Base-by-base conservation (phyloP, 2,329 filamentous ascomycete species). In the Thelonectria discophora region DNA sequence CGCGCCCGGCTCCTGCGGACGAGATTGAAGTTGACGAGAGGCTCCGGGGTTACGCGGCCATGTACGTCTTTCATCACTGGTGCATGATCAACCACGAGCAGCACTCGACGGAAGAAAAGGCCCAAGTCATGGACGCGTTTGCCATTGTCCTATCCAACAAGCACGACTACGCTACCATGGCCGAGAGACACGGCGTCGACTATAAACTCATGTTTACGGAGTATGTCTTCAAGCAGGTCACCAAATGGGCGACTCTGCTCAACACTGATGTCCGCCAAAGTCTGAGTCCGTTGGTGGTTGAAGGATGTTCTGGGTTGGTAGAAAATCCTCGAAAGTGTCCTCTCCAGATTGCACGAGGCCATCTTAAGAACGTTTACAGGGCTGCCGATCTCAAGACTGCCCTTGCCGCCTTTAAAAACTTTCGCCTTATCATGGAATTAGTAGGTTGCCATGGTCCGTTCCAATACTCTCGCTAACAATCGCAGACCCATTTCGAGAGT, bases 71-170 rank as follows among this genome's bases (percentile, higher is more conserved):
- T 13, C 20, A 51, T 5, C 71, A 74, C 12, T 73, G 63, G 43
- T 9, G 10, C 0, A 15, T 32, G 0, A 66, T 72, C n/a, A 40
- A 65, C 0, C 49, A 56, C 1, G 64, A 67, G 0, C 32, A 69
- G 7, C 65, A 73, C 17, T 59, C 68, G 0, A 1, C 42, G 0
- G 30, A 39, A 3, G 63, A 73, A 27, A 57, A 67, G 6, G 60
- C 43, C 1, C 70, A 73, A 42, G 67, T 71, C 1, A 68, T 74
- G 37, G 62, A 72, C 32, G 64, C 62, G 0, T 58, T 73, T 4
- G 63, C 64, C 0, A 61, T 62, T 24, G 47, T 58, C 0, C 4
- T 73, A 17, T 62, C 63, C 8, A 51, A 73, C 34, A 65, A 65
- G 1, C 58, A 61, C 1, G 55, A 65, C 0, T 60, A 64, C 1